phyloP scores from a whole-genome alignment of 2,329 filamentous ascomycete genomes.

The Exophiala spinifera region DNA sequence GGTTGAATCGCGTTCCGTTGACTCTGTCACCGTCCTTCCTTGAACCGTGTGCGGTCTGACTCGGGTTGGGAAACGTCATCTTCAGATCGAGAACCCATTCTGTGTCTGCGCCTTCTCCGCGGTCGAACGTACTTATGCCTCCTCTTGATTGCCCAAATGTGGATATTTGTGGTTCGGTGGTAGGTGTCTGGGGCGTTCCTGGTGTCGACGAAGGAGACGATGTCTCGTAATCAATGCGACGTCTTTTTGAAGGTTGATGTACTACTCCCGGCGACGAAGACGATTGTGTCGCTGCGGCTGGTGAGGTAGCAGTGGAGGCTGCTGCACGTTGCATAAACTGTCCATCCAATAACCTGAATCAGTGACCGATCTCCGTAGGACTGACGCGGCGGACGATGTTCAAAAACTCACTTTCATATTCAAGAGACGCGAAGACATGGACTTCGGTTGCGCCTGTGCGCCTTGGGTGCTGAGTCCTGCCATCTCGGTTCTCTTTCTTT shows the following conservation, averaged over 20 bases:
- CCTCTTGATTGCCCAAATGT: slow-evolving; percentile 7
- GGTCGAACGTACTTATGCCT: slow-evolving; percentile 16
- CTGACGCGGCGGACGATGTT: not conserved
- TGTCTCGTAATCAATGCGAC: slow-evolving; percentile 15
- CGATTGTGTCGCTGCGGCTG: slow-evolving; percentile 4
- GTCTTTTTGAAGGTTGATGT: slow-evolving; percentile 22
- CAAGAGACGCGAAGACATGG: slow-evolving; percentile 29
- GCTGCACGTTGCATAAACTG: slow-evolving; percentile 30
- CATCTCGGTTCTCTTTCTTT: slow-evolving; percentile 6
- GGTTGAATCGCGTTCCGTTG: not conserved
- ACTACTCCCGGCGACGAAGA: slow-evolving; percentile 11
- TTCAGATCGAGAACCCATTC: slow-evolving; percentile 29
- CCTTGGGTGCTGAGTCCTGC: slow-evolving; percentile 18
- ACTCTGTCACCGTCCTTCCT: not conserved
- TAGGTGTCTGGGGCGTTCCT: slow-evolving; percentile 9
- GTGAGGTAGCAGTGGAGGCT: slow-evolving; percentile 13
- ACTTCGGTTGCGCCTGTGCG: slow-evolving; percentile 18
- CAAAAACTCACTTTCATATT: slow-evolving; percentile 29
- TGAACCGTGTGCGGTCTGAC: not conserved
- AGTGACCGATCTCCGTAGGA: not conserved
- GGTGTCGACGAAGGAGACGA: slow-evolving; percentile 14
- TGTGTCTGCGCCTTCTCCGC: slow-evolving; percentile 23
- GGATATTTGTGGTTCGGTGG: slow-evolving; percentile 1
- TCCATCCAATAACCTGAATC: not conserved
- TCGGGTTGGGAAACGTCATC: not conserved